Evolutionary conservation across 1,139 yeast species (phyloP).

Genomic region (Saccharomycopsis hybrid): DNA sequence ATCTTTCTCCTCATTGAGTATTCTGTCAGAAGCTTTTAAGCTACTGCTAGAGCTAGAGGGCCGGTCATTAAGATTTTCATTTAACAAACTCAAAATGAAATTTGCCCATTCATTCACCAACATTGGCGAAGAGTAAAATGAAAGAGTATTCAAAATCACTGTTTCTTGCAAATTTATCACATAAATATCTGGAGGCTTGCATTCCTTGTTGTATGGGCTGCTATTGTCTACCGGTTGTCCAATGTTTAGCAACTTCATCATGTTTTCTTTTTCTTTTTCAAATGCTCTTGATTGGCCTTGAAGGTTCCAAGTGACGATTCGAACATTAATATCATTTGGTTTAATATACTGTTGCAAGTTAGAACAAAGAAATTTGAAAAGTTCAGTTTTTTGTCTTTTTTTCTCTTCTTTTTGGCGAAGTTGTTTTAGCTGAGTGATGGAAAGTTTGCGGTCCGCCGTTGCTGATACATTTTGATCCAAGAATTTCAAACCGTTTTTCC

Average conservation of each 20-base stretch:
- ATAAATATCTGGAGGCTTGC: constrained; percentile 38
- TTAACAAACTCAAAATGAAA: constrained; percentile 27
- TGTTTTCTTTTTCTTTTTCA: constrained; percentile 9
- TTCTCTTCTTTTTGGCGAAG: constrained; percentile 12
- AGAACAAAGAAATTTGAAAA: constrained; percentile 18
- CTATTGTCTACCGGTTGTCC: background rate
- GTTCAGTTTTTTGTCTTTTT: constrained; percentile 8
- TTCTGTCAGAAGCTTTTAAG: constrained; percentile 23
- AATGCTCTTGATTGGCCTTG: constrained; percentile 14
- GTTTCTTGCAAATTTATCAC: constrained; percentile 47
- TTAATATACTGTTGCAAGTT: constrained; percentile 15
- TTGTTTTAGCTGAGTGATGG: constrained; percentile 3
- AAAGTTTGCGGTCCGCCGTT: background rate
- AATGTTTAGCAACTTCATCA: background rate
- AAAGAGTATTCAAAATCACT: constrained; percentile 41
- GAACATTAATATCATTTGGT: constrained; percentile 15
- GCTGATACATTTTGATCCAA: too few relatives aligned
- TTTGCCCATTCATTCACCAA: constrained; percentile 36
- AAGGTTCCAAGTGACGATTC: constrained; percentile 20
- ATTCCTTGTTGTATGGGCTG: constrained; percentile 10
- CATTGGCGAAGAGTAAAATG: constrained; percentile 36
- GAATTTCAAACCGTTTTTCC: constrained; percentile 20
- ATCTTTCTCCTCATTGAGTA: constrained; percentile 17
- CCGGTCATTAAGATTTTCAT: constrained; percentile 22
- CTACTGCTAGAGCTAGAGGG: constrained; percentile 31